Conservation (phyloP, 345 rosid species). For the Melastoma malabathricum region DNA sequence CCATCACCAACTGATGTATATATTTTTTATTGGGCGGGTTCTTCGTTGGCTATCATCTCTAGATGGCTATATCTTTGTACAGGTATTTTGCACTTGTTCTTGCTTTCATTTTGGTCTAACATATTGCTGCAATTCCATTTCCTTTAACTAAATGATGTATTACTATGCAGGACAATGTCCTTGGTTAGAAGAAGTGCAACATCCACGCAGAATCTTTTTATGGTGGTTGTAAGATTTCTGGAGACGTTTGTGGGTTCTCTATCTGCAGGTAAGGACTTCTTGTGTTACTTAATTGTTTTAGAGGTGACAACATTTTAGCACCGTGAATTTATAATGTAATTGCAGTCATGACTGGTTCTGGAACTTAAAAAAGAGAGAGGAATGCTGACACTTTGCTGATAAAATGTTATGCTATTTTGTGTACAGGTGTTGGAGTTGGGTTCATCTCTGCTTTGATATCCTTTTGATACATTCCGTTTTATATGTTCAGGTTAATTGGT, state of each 20-base stretch:
- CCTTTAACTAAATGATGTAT: neutral
- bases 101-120: neutral
- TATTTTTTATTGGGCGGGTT: neutral
- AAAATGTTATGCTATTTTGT: neutral
- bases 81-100: constrained; percentile 34
- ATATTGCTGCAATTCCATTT: neutral
- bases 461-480: constrained; percentile 19
- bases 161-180: constrained; percentile 83
- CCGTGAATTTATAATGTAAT: constrained; percentile 1
- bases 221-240: constrained; percentile 81
- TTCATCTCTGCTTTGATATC: constrained; percentile 96
- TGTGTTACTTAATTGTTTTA: neutral
- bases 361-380: too few relatives aligned
- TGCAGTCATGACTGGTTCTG: neutral
- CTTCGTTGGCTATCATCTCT: constrained; percentile 14
- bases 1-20: constrained; percentile 3
- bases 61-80: constrained; percentile 98
- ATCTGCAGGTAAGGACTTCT: constrained; percentile 66
- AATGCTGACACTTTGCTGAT: too few relatives aligned
- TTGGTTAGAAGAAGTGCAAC: constrained; percentile 57
- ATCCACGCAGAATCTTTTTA: constrained; percentile 61
- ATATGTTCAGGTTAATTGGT: too few relatives aligned
- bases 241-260: constrained; percentile 95
- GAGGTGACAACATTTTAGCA: neutral
- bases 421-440: constrained; percentile 95